Evolutionary conservation across 306 rosid genomes (phyloP).

Genomic region (Carpinus fangiana): DNA sequence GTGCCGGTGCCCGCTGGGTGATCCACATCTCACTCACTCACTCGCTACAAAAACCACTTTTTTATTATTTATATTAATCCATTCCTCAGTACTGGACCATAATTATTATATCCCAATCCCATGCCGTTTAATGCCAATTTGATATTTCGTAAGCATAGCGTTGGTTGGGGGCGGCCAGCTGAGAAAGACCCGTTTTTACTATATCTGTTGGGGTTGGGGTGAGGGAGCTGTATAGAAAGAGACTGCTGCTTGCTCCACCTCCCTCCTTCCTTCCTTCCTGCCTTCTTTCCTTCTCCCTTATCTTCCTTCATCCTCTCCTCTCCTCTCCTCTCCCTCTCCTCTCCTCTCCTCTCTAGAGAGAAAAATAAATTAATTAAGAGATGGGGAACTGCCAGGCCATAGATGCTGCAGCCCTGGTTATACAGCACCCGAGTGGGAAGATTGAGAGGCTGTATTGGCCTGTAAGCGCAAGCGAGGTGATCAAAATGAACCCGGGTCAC

Average conservation of each 20-base stretch:
- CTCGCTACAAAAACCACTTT: neutral
- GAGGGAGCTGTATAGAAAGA: slow-evolving; percentile 74
- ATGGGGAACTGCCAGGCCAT: slow-evolving; percentile 99
- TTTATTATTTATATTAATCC: slow-evolving; percentile 6
- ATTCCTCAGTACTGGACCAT: neutral
- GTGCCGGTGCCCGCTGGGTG: slow-evolving; percentile 51
- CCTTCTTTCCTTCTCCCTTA: slow-evolving; percentile 26
- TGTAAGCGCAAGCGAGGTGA: slow-evolving; percentile 74
- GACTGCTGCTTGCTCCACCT: slow-evolving; percentile 50
- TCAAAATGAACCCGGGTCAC: slow-evolving; percentile 86
- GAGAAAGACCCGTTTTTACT: slow-evolving; percentile 30
- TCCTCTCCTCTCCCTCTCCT: too few relatives aligned
- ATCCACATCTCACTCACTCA: slow-evolving; percentile 22
- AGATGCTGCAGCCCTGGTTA: slow-evolving; percentile 96
- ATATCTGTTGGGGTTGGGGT: slow-evolving; percentile 50
- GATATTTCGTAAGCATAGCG: slow-evolving; percentile 24
- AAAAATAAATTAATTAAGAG: neutral
- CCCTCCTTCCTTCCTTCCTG: slow-evolving; percentile 18
- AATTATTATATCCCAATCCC: slow-evolving; percentile 42
- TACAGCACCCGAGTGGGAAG: slow-evolving; percentile 91
- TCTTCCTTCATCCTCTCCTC: slow-evolving; percentile 16
- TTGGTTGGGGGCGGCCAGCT: slow-evolving; percentile 59
- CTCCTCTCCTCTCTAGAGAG: neutral
- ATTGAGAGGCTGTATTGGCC: slow-evolving; percentile 84
- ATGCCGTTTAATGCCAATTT: slow-evolving; percentile 42